Conservation (phyloP, 306 rosid species). For the Pachyrhizus erosus region DNA sequence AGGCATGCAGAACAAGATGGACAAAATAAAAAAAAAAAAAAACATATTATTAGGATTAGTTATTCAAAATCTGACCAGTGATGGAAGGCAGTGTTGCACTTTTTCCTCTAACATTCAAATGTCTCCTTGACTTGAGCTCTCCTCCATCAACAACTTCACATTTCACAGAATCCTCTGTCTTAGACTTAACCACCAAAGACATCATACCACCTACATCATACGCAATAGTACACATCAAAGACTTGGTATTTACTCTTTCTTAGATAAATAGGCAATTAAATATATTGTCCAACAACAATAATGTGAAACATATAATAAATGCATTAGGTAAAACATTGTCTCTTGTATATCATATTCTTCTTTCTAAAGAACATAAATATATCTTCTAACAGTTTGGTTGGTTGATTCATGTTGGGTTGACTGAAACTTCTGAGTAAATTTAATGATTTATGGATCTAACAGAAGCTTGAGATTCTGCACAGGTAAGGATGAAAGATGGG, state of each 20-base stretch:
- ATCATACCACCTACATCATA: constrained; percentile 89
- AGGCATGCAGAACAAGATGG: not conserved
- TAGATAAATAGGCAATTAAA: constrained; percentile 24
- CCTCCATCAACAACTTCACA: constrained; percentile 99
- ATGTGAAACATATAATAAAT: not conserved
- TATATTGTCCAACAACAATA: not conserved
- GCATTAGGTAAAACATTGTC: not conserved
- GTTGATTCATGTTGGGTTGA: not conserved
- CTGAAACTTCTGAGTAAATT: not conserved
- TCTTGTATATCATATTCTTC: not conserved
- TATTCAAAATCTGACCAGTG: constrained; percentile 69
- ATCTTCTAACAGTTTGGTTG: not conserved
- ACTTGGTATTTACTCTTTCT: not conserved
- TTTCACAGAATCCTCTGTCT: constrained; percentile 82
- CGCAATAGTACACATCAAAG: not conserved
- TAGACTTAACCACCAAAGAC: constrained; percentile 85
- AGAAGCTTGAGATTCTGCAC: not conserved
- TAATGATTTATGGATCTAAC: not conserved
- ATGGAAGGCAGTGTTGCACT: constrained; percentile 98
- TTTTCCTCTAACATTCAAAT: constrained; percentile 96
- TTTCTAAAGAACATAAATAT: not conserved
- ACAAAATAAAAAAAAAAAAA: not conserved
- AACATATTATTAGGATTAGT: not conserved
- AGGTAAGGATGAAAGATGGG: not conserved
- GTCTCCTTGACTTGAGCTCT: constrained; percentile 93